Conservation (phyloP, 179 eudicot genomes). For the Actinidia polygama region DNA sequence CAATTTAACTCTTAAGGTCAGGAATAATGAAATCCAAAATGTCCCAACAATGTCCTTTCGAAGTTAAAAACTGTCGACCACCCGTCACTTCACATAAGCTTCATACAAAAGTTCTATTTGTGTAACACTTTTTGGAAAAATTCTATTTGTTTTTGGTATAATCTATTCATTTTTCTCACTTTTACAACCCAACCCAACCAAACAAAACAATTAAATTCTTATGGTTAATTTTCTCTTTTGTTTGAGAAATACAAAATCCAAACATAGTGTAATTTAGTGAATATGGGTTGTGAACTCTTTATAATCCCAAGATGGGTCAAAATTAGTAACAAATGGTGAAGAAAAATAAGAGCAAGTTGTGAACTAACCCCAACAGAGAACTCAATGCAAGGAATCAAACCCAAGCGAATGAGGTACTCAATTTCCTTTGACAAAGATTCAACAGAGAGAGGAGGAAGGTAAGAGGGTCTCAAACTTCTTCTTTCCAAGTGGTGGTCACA, state of each 20-base stretch:
- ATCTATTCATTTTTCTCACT: too few relatives aligned
- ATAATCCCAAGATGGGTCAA: not conserved
- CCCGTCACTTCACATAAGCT: too few relatives aligned
- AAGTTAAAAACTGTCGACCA: too few relatives aligned
- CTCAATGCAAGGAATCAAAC: slow-evolving; percentile 46
- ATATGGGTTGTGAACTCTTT: not conserved
- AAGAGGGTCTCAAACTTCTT: slow-evolving; percentile 47
- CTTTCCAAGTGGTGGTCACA: slow-evolving; percentile 37
- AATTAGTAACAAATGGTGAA: not conserved
- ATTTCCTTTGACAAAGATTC: slow-evolving; percentile 32
- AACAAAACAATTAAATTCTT: too few relatives aligned
- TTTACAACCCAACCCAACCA: too few relatives aligned
- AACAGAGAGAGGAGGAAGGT: slow-evolving; percentile 32
- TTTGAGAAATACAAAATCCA: not conserved
- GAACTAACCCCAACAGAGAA: slow-evolving; percentile 25
- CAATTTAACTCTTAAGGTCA: not conserved
- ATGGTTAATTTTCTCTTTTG: too few relatives aligned
- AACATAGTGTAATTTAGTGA: not conserved
- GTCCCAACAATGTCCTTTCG: too few relatives aligned
- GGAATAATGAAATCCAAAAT: too few relatives aligned
- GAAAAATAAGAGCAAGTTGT: not conserved
- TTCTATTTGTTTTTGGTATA: too few relatives aligned
- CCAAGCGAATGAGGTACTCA: slow-evolving; percentile 33
- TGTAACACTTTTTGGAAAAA: too few relatives aligned
- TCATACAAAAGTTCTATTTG: too few relatives aligned